Base-by-base conservation (phyloP, 73 alveolate species). In the Stentor coeruleus region DNA sequence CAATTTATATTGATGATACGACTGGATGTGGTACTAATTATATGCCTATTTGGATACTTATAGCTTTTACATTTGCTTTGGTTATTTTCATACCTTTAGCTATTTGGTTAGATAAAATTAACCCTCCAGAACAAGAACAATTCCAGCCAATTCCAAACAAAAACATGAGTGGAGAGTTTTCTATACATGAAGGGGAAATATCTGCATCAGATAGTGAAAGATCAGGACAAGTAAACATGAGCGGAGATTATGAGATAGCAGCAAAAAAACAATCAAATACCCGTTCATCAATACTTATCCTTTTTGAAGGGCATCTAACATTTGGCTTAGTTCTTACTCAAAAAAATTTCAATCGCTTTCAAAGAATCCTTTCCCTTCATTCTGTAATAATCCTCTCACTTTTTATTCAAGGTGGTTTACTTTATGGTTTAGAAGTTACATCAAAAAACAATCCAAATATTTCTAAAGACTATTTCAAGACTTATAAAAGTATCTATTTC, bases 261-360 rank as follows among this genome's bases (percentile, higher is more conserved):
- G 49, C 37, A 11, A 2, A 66, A 33, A 26, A 20, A 11, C 66
- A 49, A 20, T 11, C 6, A 20, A 6, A 11, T 20, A 6, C 28
- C 6, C 6, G 20, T 6, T 20, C 6, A 6, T 49, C 66, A 11
- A 11, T 6, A 6, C 6, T 11, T 6, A 20, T 49, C 20, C 33
- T 66, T 28, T 28, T 66, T 66, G 79, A 66, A 66, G 79, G 79
- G 33, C 79, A 66, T 66, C 37, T 66, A 20, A 33, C 39, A 28
- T 66, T 66, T 2, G 79, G 79, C n/a, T 66, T 66, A 2, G 20
- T 33, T 31, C 15, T 20, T 2, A 28, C 11, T 66, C n/a, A 40
- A 20, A 1, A 37, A 26, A 0, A 20, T 14, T 66, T 66, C 37
- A 66, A 37, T 1, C n/a, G 79, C 2, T 14, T 66, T 20, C 40